phyloP scores from a whole-genome alignment of 2,329 filamentous ascomycete genomes.

The Cladophialophora exuberans region DNA sequence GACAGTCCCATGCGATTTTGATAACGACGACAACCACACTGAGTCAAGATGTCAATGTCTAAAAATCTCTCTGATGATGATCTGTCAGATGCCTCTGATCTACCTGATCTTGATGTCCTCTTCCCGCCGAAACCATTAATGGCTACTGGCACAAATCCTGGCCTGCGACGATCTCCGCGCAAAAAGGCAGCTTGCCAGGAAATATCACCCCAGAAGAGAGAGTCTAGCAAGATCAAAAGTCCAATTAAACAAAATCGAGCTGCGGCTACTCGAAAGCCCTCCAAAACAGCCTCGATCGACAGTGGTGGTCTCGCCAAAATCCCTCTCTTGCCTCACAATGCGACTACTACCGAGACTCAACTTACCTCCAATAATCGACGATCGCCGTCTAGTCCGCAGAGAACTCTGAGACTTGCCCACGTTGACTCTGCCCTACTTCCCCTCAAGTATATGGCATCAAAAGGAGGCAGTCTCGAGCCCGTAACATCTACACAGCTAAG shows the following conservation, averaged over 20 bases:
- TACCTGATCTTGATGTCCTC: constrained; percentile 29
- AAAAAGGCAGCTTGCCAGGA: constrained; percentile 16
- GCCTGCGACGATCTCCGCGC: constrained; percentile 29
- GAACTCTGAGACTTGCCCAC: constrained; percentile 37
- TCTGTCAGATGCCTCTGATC: neutral
- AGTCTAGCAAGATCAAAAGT: neutral
- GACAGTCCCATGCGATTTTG: too few species aligned
- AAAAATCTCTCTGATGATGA: constrained; percentile 29
- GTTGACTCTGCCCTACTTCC: constrained; percentile 42
- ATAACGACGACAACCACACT: neutral
- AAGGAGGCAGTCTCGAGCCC: neutral
- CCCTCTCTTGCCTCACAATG: constrained; percentile 11
- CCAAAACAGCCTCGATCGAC: neutral
- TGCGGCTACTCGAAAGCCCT: neutral
- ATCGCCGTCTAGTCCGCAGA: constrained; percentile 20
- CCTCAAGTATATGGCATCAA: constrained; percentile 35
- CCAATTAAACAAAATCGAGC: neutral
- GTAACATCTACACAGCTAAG: neutral
- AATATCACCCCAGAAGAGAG: constrained; percentile 5
- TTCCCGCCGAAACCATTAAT: constrained; percentile 25
- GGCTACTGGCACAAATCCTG: constrained; percentile 18
- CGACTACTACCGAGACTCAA: constrained; percentile 1
- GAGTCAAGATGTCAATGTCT: too few species aligned
- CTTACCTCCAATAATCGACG: constrained; percentile 22
- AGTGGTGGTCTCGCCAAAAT: neutral